These are phyloP conservation scores for Aurinia saxatilis DNA, from an alignment of 345 rosid species.

Conservation along the genomic window DNA sequence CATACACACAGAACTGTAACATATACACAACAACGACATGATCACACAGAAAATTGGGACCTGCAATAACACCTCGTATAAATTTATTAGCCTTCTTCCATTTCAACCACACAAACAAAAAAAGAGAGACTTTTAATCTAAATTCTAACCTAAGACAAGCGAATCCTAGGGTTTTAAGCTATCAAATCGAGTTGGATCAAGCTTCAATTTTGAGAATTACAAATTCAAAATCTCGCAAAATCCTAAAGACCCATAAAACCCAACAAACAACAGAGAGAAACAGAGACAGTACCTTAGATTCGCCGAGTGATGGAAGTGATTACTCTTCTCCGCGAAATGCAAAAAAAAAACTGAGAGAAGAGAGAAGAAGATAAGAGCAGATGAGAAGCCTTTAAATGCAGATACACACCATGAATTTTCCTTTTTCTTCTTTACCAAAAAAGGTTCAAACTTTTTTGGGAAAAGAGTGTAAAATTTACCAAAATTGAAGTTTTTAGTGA, in stretches of 20 bases:
- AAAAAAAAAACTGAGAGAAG: neutral
- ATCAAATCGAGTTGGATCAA: neutral
- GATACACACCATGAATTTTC: neutral
- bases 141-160: neutral
- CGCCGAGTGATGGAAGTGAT: neutral
- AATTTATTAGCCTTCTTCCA: neutral
- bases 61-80: neutral
- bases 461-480: neutral
- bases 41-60: neutral
- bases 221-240: neutral
- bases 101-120: no score
- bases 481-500: neutral
- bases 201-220: neutral
- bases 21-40: neutral
- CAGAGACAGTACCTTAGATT: slow-evolving; percentile 5
- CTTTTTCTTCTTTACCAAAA: neutral
- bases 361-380: neutral
- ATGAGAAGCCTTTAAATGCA: neutral
- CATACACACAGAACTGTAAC: neutral
- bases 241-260: neutral
- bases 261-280: neutral
- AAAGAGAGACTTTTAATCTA: neutral
- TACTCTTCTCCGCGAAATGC: neutral
- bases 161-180: neutral
- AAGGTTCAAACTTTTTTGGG: neutral